Evolutionary conservation across 192 early-diverging fungal species (phyloP), one percentile per base, ranked within the genome.

Genomic region (Coemansia sp.): DNA sequence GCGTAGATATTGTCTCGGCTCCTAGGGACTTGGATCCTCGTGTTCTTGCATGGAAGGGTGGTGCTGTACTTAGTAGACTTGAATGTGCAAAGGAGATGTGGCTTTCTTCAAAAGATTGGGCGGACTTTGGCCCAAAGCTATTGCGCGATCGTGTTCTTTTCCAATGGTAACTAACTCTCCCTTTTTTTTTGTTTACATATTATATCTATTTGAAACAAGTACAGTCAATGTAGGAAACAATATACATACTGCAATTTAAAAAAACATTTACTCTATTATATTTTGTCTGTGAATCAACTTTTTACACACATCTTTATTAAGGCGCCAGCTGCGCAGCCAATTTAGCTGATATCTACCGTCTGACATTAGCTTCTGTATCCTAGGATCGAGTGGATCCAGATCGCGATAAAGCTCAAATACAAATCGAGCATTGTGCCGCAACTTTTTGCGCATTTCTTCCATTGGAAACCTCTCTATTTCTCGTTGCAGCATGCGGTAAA

Each of bases 31-130:
- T 96, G 27, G 93, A 96, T 56, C 89, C 92, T 2, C 76, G 90
- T 6, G 75, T 95, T 55, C 67, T 96, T 57, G 90, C 86, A 2
- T 96, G 94, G 94, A 96, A 95, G 69, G 94, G 94, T 19, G 93
- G 84, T 0, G 86, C 89, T 3, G 92, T 95, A 11, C 74, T 94
- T 63, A 83, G 86, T 54, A 86, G 91, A 53, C 78, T 94, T 27
- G 94, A 95, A 20, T 86, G 83, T 54, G 85, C 89, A 4, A 87
- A 84, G 50, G 93, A 95, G 20, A 75, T 93, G 84, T 95, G 93
- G 93, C 83, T 95, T 23, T 84, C 86, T 1, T 51, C 59, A 11
- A 57, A 70, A 10, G 93, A 94, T 63, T 95, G 94, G 93, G 67
- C 84, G 0, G 82, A 90, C 64, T 79, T 88, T 74, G 91, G 91